A percentile compares a stretch with the other conserved stretches of the same genome.
Conservation (phyloP, 306 rosid species). For the Abrus precatorius region DNA sequence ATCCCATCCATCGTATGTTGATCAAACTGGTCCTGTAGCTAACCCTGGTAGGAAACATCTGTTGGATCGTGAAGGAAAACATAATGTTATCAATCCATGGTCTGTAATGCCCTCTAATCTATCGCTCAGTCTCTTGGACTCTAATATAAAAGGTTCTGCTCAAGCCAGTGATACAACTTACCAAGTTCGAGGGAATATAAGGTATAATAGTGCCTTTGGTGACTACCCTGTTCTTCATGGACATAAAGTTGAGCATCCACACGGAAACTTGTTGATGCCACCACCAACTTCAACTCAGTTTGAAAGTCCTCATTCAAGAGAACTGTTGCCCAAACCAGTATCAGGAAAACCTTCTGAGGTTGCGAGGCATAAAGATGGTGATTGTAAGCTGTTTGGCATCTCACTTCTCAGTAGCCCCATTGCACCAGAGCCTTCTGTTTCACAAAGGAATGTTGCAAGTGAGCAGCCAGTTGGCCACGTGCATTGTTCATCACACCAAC, state of each 20-base stretch:
- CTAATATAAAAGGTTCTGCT: slow-evolving; percentile 64
- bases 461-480: slow-evolving; percentile 54
- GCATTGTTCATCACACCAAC: slow-evolving; percentile 47
- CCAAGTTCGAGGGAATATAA: slow-evolving; percentile 61
- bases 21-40: slow-evolving; percentile 55
- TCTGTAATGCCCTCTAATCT: slow-evolving; percentile 63
- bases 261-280: slow-evolving; percentile 76
- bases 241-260: slow-evolving; percentile 66
- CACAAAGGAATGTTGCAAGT: slow-evolving; percentile 49
- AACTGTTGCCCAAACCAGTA: slow-evolving; percentile 51
- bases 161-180: slow-evolving; percentile 60
- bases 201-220: slow-evolving; percentile 59
- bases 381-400: slow-evolving; percentile 87
- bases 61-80: slow-evolving; percentile 72
- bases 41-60: slow-evolving; percentile 60
- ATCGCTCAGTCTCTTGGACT: slow-evolving; percentile 66
- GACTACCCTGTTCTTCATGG: slow-evolving; percentile 66
- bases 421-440: slow-evolving; percentile 51
- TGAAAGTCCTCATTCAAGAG: slow-evolving; percentile 65
- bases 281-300: slow-evolving; percentile 65
- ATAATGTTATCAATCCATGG: slow-evolving; percentile 64
- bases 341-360: slow-evolving; percentile 53
- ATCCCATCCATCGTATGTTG: slow-evolving; percentile 53
- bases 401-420: slow-evolving; percentile 64
- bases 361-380: slow-evolving; percentile 68